Percentiles rank a stretch among this genome's conserved stretches.
Conservation (phyloP, 1,139 yeast species). For the Saccharomyces hybrid region DNA sequence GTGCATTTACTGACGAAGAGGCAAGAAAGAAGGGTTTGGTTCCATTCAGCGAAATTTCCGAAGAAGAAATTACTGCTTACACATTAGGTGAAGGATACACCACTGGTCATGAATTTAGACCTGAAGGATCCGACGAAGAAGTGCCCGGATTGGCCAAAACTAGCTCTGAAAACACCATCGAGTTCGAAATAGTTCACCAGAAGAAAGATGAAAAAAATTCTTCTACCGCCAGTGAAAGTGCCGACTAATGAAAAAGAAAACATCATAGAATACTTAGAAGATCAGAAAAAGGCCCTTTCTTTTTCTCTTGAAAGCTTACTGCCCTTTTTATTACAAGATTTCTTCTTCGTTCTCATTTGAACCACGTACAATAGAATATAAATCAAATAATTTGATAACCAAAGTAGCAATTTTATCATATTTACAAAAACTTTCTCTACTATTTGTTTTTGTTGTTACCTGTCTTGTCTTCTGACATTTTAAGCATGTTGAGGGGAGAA, state of each 20-base stretch:
- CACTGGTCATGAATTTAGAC: background rate
- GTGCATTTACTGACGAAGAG: constrained; percentile 34
- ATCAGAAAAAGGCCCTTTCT: background rate
- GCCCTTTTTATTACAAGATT: no score
- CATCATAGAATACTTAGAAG: background rate
- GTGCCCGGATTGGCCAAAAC: background rate
- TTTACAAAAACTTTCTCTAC: no score
- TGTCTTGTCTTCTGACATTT: no score
- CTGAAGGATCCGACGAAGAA: background rate
- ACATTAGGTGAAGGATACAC: background rate
- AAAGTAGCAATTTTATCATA: no score
- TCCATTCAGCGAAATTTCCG: constrained; percentile 27
- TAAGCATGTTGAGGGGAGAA: constrained; percentile 37
- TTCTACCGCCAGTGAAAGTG: background rate
- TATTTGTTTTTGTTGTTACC: no score
- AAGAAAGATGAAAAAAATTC: background rate
- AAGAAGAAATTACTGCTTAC: constrained; percentile 16
- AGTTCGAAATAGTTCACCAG: background rate
- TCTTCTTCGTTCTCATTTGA: no score
- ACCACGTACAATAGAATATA: no score
- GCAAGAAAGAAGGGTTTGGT: constrained; percentile 33
- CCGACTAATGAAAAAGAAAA: background rate
- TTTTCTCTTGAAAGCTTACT: background rate
- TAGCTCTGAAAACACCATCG: background rate
- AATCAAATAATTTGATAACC: no score